Percentiles rank a stretch among this genome's conserved stretches.
phyloP scores from a whole-genome alignment of 177 flowering plant species.

The Vitis hybrid region DNA sequence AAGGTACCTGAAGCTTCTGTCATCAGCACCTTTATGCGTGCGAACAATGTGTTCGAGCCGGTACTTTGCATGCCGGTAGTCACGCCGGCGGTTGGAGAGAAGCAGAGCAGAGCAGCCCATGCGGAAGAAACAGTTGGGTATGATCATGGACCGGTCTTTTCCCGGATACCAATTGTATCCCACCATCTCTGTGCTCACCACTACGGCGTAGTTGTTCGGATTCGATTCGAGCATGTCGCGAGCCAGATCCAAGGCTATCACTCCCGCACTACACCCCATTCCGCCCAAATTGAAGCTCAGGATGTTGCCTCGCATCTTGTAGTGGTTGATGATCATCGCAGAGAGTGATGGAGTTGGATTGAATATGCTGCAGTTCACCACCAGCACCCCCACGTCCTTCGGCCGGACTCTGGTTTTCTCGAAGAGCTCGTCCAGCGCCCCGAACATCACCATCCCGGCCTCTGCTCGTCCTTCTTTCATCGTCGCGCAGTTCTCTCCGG shows the following conservation, averaged over 20 bases:
- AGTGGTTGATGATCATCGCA: slow-evolving; percentile 89
- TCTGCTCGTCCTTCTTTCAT: slow-evolving; percentile 89
- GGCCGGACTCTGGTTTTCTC: slow-evolving; percentile 68
- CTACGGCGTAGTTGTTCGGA: slow-evolving; percentile 74
- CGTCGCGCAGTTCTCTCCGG: slow-evolving; percentile 48
- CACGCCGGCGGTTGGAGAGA: slow-evolving; percentile 77
- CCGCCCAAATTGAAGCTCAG: slow-evolving; percentile 84
- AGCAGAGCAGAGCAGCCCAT: slow-evolving; percentile 92
- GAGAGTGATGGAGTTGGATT: slow-evolving; percentile 96
- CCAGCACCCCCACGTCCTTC: slow-evolving; percentile 80
- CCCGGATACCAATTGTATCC: slow-evolving; percentile 84
- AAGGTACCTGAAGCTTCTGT: slow-evolving; percentile 75
- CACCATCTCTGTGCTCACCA: slow-evolving; percentile 87
- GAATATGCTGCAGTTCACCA: slow-evolving; percentile 88
- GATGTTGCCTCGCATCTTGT: slow-evolving; percentile 92
- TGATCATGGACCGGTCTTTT: slow-evolving; percentile 71
- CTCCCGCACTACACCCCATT: slow-evolving; percentile 90
- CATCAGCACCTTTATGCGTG: slow-evolving; percentile 92
- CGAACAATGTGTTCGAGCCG: slow-evolving; percentile 84
- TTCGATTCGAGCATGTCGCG: slow-evolving; percentile 80
- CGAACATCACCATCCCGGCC: slow-evolving; percentile 77
- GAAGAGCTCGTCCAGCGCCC: slow-evolving; percentile 86
- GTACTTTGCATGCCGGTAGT: slow-evolving; percentile 68
- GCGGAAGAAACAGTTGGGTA: slow-evolving; percentile 84
- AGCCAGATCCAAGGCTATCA: slow-evolving; percentile 73